phyloP scores from a whole-genome alignment of 2,329 filamentous ascomycete species.

The Claviceps fusiformis region DNA sequence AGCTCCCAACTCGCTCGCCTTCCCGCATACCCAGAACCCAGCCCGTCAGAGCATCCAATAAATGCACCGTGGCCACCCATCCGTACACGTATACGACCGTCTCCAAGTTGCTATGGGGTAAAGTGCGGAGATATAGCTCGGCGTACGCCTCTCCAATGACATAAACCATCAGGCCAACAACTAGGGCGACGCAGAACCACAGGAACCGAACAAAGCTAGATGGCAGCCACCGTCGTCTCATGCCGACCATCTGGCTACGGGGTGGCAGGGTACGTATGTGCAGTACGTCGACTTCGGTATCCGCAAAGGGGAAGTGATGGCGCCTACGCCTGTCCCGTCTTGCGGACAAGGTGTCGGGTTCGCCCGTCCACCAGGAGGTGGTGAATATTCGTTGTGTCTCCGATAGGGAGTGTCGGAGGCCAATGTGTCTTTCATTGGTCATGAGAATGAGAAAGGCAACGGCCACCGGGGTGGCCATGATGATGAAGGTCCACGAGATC shows the following conservation, averaged over 20 bases:
- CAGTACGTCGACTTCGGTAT: constrained; percentile 25
- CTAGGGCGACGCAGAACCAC: constrained; percentile 54
- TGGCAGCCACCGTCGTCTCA: constrained; percentile 44
- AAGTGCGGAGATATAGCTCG: constrained; percentile 52
- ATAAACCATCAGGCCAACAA: constrained; percentile 50
- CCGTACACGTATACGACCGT: constrained; percentile 58
- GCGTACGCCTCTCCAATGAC: constrained; percentile 56
- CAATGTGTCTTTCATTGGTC: constrained; percentile 48
- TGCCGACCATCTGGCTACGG: constrained; percentile 21
- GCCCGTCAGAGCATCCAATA: constrained; percentile 50
- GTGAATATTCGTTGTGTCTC: constrained; percentile 57
- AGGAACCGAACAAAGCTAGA: constrained; percentile 55
- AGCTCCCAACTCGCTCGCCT: constrained; percentile 53
- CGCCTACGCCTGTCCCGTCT: constrained; percentile 20
- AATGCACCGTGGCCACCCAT: constrained; percentile 53
- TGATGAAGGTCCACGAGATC: constrained; percentile 57
- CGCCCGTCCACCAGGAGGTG: constrained; percentile 51
- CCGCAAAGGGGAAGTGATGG: constrained; percentile 16
- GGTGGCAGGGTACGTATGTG: constrained; percentile 13
- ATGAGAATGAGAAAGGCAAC: constrained; percentile 52
- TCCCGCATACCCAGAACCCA: constrained; percentile 55
- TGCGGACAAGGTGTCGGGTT: constrained; percentile 32
- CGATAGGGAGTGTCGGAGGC: constrained; percentile 45
- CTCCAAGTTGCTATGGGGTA: constrained; percentile 52
- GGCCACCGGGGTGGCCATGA: constrained; percentile 55